Evolutionary conservation across 768 basidiomycete species (phyloP).

Genomic region (Mycena metata): DNA sequence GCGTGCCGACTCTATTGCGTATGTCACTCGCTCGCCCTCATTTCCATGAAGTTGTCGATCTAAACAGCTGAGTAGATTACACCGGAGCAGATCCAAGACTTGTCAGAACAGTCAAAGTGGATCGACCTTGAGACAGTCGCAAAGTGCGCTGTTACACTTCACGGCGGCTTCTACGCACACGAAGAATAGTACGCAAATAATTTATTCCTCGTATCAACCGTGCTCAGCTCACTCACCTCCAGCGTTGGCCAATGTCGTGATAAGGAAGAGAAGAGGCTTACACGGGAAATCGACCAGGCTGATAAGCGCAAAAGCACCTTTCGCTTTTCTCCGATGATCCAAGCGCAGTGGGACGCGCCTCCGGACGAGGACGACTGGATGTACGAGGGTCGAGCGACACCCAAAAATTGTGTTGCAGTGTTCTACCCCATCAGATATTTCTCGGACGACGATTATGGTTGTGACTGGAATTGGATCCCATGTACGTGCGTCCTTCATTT

Average conservation of each 20-base stretch:
- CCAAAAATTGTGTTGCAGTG: conserved; percentile 6
- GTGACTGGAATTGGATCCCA: conserved; percentile 14
- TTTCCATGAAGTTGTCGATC: too few species aligned
- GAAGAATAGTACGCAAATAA: not conserved
- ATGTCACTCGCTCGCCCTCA: not conserved
- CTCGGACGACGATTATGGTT: not conserved
- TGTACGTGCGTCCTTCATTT: not conserved
- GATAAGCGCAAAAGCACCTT: not conserved
- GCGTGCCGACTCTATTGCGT: conserved; percentile 29
- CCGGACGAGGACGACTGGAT: not conserved
- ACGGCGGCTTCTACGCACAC: conserved; percentile 23
- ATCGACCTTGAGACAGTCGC: conserved; percentile 25
- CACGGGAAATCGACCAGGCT: not conserved
- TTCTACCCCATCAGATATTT: not conserved
- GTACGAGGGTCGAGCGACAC: not conserved
- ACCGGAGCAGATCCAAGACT: conserved; percentile 1
- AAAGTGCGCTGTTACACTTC: conserved; percentile 14
- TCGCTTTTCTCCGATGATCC: not conserved
- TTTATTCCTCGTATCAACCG: not conserved
- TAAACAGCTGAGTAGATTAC: conserved; percentile 9
- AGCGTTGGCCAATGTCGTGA: not conserved
- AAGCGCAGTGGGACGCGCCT: not conserved
- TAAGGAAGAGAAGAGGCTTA: not conserved
- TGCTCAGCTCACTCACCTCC: not conserved
- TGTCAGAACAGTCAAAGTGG: conserved; percentile 4